phyloP scores from a whole-genome alignment of 2,329 filamentous ascomycete genomes.

The Botrytis paeoniae region DNA sequence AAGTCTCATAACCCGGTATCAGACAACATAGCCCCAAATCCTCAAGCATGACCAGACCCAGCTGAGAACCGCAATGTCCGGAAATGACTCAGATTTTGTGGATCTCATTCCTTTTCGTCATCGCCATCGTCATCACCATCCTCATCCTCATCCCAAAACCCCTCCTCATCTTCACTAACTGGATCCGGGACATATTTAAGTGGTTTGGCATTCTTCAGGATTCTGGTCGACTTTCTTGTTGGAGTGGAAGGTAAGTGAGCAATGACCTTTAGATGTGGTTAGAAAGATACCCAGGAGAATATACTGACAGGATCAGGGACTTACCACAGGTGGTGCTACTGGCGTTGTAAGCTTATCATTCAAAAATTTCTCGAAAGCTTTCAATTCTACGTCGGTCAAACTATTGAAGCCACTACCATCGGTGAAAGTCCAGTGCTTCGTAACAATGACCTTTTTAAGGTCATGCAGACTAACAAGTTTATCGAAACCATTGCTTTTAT shows the following conservation, averaged over 20 bases:
- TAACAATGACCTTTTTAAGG: conserved; percentile 25
- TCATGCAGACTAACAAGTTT: conserved; percentile 21
- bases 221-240: conserved; percentile 6
- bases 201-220: conserved; percentile 2
- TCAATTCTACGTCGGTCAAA: conserved; percentile 2
- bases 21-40: background rate
- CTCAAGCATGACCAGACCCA: background rate
- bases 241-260: background rate
- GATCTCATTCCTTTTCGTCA: background rate
- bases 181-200: conserved; percentile 12
- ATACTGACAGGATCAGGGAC: background rate
- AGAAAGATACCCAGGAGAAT: background rate
- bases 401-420: background rate
- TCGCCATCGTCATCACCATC: background rate
- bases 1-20: background rate
- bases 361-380: conserved; percentile 11
- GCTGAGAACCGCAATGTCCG: background rate
- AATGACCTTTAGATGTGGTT: background rate
- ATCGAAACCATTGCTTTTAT: conserved; percentile 24
- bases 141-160: background rate
- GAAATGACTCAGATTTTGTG: background rate
- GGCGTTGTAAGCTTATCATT: conserved; percentile 11
- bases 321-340: background rate
- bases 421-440: background rate
- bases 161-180: conserved; percentile 9